Base-by-base conservation (phyloP, 202 grass and related monocot genomes). In the Eragrostis tef region DNA sequence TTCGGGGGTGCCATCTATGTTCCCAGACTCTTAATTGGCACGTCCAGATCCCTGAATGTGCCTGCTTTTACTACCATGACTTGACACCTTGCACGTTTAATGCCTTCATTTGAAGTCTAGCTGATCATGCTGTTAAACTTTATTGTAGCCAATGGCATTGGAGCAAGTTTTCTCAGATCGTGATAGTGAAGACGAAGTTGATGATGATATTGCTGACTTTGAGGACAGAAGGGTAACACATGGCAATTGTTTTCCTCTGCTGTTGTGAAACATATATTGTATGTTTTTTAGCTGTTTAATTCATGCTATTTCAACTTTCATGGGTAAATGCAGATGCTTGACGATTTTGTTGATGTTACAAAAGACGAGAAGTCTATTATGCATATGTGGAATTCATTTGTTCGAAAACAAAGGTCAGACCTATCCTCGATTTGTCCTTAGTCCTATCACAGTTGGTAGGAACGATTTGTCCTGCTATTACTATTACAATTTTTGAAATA, bases 351-450 rank as follows among this genome's bases (percentile, higher is more conserved):
- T 70, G 96, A 99, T 68, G 93, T 99, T 49, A 95, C 96, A 7
- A 90, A 96, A 80, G 96, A 99, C 73, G 93, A 99, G 81, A 98
- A 99, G 53, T 87, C 87, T 69, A 91, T 99, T 74, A 99, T 99
- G 96, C 96, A 99, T 92, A 82, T 99, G 51, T 99, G 96, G 96
- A 99, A 99, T 85, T 99, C 96, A 54, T 99, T 99, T 93, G 93
- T 99, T 72, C 74, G 93, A 52, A 99, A 99, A 90, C 96, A 99
- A 85, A 89, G 96, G 96, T 98, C 46, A 73, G 57, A 49, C 6
- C 16, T 88, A 71, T 61, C 47, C 58, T 22, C 12, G 61, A 25
- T 53, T 50, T 71, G 5, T 74, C 3, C 22, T 45, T 67, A 14
- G 51, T 74, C 81, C 26, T 86, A 27, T 50, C 7, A 16, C 16